Evolutionary conservation across 495 filamentous ascomycete species (phyloP), one percentile per base, ranked within the genome.

Genomic region (Aeminium ludgeri): DNA sequence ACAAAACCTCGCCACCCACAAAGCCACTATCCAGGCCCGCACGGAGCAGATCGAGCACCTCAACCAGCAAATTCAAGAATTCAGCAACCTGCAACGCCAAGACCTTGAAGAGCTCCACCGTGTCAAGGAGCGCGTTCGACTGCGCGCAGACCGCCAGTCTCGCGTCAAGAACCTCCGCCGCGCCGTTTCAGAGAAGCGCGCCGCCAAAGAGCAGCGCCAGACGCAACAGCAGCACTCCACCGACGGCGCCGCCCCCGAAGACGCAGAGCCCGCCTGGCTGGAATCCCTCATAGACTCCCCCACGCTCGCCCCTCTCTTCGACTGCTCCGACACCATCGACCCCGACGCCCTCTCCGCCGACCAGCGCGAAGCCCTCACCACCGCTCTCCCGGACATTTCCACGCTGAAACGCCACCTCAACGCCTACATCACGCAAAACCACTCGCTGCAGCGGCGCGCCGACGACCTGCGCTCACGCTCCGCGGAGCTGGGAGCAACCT

Each of bases 1-100:
- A 7, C 72, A 78, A 36, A 78, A 82, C 18, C 73, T 83, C 30
- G 65, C 70, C 17, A 73, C 81, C 30, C 82, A 93, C 55, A 74
- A 79, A 16, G 64, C 68, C n/a, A 78, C 79, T 44, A 64, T 91
- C 23, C 76, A 72, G 28, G 67, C 73, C 31, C 93, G 92, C 50
- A 87, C 95, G 63, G 72, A 79, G 20, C 67, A 74, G 13, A 76
- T 93, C 43, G 82, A 87, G 49, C 62, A 72, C 20, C 74, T 84
- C 41, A 82, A 93, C 53, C 60, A 67, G 18, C 71, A 74, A 18
- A 74, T 97, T 33, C 77, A 82, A 28, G 76, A 85, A 23, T 73
- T 78, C 3, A 86, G 84, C n/a, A 69, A 78, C 28, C 73, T 74
- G 25, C 68, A 91, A 7, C 76, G 78, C 43, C 75, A 81, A 38